phyloP scores from a whole-genome alignment of 257 asterid species.

The Gentiana straminea region DNA sequence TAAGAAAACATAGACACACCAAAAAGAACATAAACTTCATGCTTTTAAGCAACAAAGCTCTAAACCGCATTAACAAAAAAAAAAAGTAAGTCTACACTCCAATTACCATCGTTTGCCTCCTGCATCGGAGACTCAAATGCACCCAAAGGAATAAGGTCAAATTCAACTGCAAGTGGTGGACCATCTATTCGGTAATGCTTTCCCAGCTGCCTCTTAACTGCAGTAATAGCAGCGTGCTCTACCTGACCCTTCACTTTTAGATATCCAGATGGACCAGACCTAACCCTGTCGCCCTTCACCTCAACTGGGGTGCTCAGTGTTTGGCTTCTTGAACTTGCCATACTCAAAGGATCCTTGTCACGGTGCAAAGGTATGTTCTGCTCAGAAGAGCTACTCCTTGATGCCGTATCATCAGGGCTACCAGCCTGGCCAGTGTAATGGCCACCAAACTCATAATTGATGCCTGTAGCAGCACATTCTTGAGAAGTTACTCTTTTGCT shows the following conservation, averaged over 20 bases:
- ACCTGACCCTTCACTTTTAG: slow-evolving; percentile 73
- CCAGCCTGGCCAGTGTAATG: slow-evolving; percentile 30
- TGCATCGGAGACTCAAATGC: slow-evolving; percentile 50
- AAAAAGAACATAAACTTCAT: too few species aligned
- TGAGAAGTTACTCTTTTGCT: slow-evolving; percentile 45
- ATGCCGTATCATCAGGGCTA: slow-evolving; percentile 43
- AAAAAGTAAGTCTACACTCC: neutral
- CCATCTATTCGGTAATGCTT: slow-evolving; percentile 65
- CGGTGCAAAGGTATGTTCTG: slow-evolving; percentile 30
- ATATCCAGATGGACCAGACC: slow-evolving; percentile 90
- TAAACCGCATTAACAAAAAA: too few species aligned
- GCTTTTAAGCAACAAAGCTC: too few species aligned
- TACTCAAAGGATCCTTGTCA: slow-evolving; percentile 30
- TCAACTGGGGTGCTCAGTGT: slow-evolving; percentile 32
- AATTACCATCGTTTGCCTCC: slow-evolving; percentile 42
- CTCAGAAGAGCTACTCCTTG: slow-evolving; percentile 67
- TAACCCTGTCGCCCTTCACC: slow-evolving; percentile 32
- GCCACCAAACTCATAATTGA: slow-evolving; percentile 38
- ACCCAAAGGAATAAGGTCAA: slow-evolving; percentile 77
- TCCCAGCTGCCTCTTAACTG: slow-evolving; percentile 89
- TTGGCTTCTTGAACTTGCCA: slow-evolving; percentile 36
- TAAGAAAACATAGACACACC: neutral
- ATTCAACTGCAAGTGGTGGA: slow-evolving; percentile 83
- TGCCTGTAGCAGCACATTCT: slow-evolving; percentile 45
- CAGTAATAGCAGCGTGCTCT: slow-evolving; percentile 70